Evolutionary conservation across 768 basidiomycete genomes (phyloP), one percentile per base, ranked within the genome.

Genomic region (Royoungia palumana): DNA sequence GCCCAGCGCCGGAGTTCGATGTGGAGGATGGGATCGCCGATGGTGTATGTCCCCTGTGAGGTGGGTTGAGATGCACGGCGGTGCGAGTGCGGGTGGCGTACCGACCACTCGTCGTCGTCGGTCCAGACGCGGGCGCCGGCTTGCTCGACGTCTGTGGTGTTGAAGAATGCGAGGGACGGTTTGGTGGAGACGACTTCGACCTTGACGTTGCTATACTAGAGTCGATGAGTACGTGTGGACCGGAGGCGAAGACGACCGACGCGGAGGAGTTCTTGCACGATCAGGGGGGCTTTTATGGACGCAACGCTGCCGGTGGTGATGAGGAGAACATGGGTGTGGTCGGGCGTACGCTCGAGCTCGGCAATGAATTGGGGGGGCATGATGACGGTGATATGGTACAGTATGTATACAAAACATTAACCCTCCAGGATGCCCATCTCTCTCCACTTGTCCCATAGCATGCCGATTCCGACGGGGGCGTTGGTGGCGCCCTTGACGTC

Each of bases 1-100:
- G 95, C 94, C 96, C 96, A 98, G 47, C 85, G 73, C 28, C 93
- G 72, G 3, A 96, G 82, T 70, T 99, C 94, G 48, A 98, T 98
- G 67, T 99, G 96, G 22, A 97, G 76, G 47, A 98, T 95, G 0
- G 93, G 92, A 58, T 97, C 88, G 1, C 93, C 89, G 40, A 94
- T 80, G 51, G 78, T 79, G 61, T 81, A 89, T 59, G 76, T 78
- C 20, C 72, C 77, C 93, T 94, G 62, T 17, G 56, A 1, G 13
- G 13, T n/a, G 24, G 16, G 12, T 28, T 20, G 16, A 17, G 25
- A 20, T 37, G 32, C n/a, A 2, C 10, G 21, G 41, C 28, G 16
- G 2, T 28, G 11, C 21, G 48, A 35, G 22, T 21, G 10, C 3
- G 1, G 11, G n/a, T 8, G 34, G 6, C 89, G 47, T 67, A 95